Evolutionary conservation across 225 moss, liverwort and hornwort genomes (phyloP).

Genomic region (Polytrichum commune): DNA sequence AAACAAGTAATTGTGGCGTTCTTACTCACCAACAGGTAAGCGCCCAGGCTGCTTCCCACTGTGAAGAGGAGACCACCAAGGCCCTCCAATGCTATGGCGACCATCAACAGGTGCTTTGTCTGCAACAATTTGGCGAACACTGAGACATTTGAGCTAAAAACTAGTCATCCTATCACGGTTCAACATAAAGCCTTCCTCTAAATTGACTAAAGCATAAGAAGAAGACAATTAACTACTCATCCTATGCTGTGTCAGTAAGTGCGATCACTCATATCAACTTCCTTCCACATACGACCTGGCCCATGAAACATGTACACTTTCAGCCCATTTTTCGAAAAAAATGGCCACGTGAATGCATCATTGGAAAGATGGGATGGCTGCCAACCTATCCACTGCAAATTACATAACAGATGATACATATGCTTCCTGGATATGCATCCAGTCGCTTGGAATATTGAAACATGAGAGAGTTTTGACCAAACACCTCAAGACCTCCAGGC

Average conservation of each 20-base stretch:
- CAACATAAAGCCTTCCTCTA: no score
- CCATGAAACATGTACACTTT: no score
- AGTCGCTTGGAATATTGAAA: no score
- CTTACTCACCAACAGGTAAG: conserved; percentile 74
- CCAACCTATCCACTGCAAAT: background rate
- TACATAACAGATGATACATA: background rate
- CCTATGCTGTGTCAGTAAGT: no score
- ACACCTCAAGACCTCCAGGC: conserved; percentile 46
- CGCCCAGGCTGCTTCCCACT: conserved; percentile 85
- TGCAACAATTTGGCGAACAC: conserved; percentile 30
- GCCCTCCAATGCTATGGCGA: conserved; percentile 87
- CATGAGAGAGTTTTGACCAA: background rate
- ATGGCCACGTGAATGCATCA: no score
- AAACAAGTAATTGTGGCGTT: background rate
- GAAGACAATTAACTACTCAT: no score
- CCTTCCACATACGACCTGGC: no score
- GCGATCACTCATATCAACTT: no score
- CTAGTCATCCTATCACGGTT: no score
- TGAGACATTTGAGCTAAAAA: background rate
- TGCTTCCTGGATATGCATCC: background rate
- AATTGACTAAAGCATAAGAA: no score
- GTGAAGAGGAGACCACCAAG: conserved; percentile 90
- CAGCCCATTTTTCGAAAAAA: no score
- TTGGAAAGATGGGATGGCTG: no score
- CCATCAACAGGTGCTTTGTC: conserved; percentile 82